Base-by-base conservation (phyloP, 2,329 filamentous ascomycete genomes). In the Fusarium stilboides region DNA sequence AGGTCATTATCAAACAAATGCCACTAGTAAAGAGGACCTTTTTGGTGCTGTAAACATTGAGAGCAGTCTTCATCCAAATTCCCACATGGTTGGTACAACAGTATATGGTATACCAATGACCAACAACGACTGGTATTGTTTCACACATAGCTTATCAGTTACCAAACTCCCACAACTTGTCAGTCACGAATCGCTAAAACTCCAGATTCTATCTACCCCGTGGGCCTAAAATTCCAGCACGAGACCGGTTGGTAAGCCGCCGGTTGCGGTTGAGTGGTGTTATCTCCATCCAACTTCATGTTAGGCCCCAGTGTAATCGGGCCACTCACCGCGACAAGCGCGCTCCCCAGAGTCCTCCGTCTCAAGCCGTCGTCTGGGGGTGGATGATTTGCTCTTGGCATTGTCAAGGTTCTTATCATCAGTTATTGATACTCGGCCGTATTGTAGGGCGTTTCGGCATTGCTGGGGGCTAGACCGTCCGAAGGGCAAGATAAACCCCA, bases 251-350 rank as follows among this genome's bases (percentile, higher is more conserved):
- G 47, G 26, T 36, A 57, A 52, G 24, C 46, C 45, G 43, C 36
- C 42, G 34, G 36, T 24, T 65, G 55, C 52, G 43, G 45, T 51
- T 60, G 36, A 39, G 59, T 55, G 53, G 55, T 64, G 33, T 52
- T 65, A 64, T 61, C 58, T 52, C 56, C 60, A 64, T 68, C 37
- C 57, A 53, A 53, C 57, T 68, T 65, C 58, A 62, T 44, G 40
- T 55, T 63, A 53, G 37, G 59, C 49, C 64, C 60, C 66, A 58
- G 60, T 65, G 24, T 70, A 59, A 62, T 69, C 58, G 53, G 61
- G 47, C 69, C 72, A 74, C 62, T 55, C 67, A 62, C 57, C 73
- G 72, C 73, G 72, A 75, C 72, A 75, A 75, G 72, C 73, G 72
- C 72, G 62, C 54, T 68, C 71, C 72, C 72, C 72, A 75, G 63